Percentiles rank a stretch among this genome's conserved stretches.
Evolutionary conservation across 2,329 filamentous ascomycete species (phyloP).

Genomic region (Aspergillus floridensis): DNA sequence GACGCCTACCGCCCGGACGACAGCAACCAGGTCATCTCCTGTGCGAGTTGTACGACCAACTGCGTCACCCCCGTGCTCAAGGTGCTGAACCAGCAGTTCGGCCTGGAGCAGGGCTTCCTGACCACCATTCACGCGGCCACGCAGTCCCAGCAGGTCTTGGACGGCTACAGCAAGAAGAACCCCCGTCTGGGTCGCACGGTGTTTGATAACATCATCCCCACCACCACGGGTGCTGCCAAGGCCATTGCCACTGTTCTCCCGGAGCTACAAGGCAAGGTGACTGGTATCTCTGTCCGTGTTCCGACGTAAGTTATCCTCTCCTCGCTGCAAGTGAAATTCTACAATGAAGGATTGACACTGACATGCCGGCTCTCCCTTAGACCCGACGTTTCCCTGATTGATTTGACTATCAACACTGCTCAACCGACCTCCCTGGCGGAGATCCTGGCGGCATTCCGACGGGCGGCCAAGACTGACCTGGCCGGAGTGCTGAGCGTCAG

Average conservation of each 20-base stretch:
- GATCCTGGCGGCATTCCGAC: slow-evolving; percentile 25
- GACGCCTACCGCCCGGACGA: slow-evolving; percentile 24
- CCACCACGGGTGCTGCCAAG: slow-evolving; percentile 91
- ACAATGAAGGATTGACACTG: not conserved
- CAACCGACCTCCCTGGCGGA: slow-evolving; percentile 57
- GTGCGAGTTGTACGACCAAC: slow-evolving; percentile 36
- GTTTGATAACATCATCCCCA: slow-evolving; percentile 94
- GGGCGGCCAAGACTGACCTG: slow-evolving; percentile 41
- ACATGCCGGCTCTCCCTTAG: slow-evolving; percentile 3
- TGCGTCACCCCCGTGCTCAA: slow-evolving; percentile 34
- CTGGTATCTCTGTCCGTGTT: slow-evolving; percentile 93
- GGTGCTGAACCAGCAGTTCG: slow-evolving; percentile 30
- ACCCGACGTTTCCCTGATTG: slow-evolving; percentile 90
- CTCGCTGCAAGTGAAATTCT: not conserved
- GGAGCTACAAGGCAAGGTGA: slow-evolving; percentile 88
- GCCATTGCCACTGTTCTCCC: slow-evolving; percentile 96
- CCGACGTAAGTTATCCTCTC: slow-evolving; percentile 55
- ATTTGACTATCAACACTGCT: slow-evolving; percentile 82
- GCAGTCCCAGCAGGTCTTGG: slow-evolving; percentile 32
- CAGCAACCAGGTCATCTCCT: slow-evolving; percentile 26
- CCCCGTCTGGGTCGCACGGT: slow-evolving; percentile 65
- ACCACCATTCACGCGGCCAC: slow-evolving; percentile 34
- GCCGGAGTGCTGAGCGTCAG: slow-evolving; percentile 78
- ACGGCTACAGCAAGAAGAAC: slow-evolving; percentile 37
- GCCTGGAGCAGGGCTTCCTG: slow-evolving; percentile 31